Percentiles rank a stretch among this genome's conserved stretches.
Conservation (phyloP, 495 filamentous ascomycete genomes). For the Aspergillus olivimuriae region DNA sequence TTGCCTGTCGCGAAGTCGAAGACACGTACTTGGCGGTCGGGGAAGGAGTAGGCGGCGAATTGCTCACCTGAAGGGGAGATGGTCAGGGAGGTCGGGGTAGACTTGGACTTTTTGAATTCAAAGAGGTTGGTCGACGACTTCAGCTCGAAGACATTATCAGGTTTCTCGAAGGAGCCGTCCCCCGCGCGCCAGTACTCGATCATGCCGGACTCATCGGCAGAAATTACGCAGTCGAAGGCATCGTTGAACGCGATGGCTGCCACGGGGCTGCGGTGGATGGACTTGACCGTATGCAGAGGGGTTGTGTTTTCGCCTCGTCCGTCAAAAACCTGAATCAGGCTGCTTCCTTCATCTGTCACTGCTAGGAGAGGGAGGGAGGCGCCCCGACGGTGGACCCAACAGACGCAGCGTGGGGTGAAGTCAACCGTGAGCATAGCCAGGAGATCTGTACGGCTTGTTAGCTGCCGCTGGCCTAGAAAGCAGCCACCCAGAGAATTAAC, state of each 20-base stretch:
- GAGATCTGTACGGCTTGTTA: constrained; percentile 69
- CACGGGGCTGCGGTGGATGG: constrained; percentile 72
- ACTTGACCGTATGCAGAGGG: constrained; percentile 66
- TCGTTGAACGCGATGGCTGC: constrained; percentile 85
- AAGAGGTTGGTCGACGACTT: constrained; percentile 93
- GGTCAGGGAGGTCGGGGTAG: constrained; percentile 73
- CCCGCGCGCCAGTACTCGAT: constrained; percentile 88
- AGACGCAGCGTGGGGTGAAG: constrained; percentile 69
- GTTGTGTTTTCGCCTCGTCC: constrained; percentile 72
- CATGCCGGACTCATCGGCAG: constrained; percentile 87
- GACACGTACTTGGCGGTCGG: constrained; percentile 83
- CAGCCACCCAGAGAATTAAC: no score
- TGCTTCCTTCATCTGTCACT: constrained; percentile 73
- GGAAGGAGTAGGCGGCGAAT: constrained; percentile 87
- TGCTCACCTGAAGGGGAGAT: constrained; percentile 78
- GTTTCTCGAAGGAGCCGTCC: constrained; percentile 75
- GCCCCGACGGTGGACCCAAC: constrained; percentile 88
- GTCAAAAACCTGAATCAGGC: constrained; percentile 75
- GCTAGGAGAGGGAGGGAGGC: constrained; percentile 82
- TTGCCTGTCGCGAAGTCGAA: constrained; percentile 91
- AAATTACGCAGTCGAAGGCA: constrained; percentile 81
- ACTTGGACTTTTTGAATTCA: constrained; percentile 94
- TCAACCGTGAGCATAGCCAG: constrained; percentile 73
- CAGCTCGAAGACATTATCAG: constrained; percentile 80
- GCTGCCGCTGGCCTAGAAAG: no score